phyloP scores from a whole-genome alignment of 2,329 filamentous ascomycete genomes.

The Sclerotinia nivalis region DNA sequence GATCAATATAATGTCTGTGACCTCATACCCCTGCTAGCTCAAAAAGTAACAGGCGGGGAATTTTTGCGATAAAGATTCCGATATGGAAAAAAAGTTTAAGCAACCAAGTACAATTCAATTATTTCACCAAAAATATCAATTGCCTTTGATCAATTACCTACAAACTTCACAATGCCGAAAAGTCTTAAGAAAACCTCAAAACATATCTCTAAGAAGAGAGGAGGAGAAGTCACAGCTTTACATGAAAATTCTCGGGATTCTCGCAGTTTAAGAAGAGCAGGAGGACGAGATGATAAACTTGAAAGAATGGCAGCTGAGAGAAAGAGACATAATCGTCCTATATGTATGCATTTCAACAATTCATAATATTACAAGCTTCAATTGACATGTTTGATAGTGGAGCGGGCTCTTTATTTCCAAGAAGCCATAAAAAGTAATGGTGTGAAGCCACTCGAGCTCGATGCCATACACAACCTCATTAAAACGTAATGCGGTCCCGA shows the following conservation, averaged over 20 bases:
- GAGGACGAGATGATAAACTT: constrained; percentile 79
- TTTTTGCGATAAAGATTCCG: constrained; percentile 33
- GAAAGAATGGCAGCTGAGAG: constrained; percentile 69
- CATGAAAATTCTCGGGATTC: constrained; percentile 91
- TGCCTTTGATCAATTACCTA: not conserved
- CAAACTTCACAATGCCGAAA: constrained; percentile 62
- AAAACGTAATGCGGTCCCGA: constrained; percentile 53
- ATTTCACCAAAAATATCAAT: not conserved
- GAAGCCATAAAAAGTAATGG: constrained; percentile 58
- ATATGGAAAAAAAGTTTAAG: constrained; percentile 31
- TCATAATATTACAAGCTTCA: constrained; percentile 7
- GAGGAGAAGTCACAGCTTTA: constrained; percentile 69
- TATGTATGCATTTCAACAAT: constrained; percentile 52
- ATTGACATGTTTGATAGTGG: constrained; percentile 50
- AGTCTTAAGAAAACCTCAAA: constrained; percentile 83
- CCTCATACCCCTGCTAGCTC: constrained; percentile 8
- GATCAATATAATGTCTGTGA: constrained; percentile 19
- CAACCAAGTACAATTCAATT: constrained; percentile 1
- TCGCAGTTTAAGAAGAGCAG: constrained; percentile 75
- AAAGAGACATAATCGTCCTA: constrained; percentile 71
- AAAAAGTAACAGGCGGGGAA: constrained; percentile 23
- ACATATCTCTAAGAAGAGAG: constrained; percentile 84
- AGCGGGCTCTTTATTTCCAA: constrained; percentile 72
- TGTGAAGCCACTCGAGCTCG: constrained; percentile 52
- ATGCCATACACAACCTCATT: constrained; percentile 62